A percentile compares a stretch with the other conserved stretches of the same genome.
These are phyloP conservation scores for Serendipita sp. DNA, from an alignment of 768 basidiomycete species.

Conservation along the genomic window DNA sequence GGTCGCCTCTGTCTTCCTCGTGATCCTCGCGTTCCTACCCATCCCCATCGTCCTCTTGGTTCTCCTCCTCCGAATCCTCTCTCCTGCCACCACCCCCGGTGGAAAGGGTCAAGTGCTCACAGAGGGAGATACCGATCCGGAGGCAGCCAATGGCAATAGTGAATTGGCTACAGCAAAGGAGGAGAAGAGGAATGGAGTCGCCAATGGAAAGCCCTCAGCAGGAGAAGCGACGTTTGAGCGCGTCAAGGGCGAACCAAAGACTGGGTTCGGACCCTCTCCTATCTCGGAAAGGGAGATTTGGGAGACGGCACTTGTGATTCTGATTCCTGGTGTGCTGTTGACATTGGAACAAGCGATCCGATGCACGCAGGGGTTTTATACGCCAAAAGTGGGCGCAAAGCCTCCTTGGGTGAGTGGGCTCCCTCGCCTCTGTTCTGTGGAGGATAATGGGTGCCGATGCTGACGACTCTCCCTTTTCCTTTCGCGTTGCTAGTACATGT, in stretches of 20 bases:
- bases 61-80: background rate
- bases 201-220: no score
- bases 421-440: no score
- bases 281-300: background rate
- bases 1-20: background rate
- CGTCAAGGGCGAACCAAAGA: background rate
- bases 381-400: background rate
- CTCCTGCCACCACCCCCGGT: background rate
- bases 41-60: slow-evolving; percentile 3
- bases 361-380: background rate
- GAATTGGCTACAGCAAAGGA: background rate
- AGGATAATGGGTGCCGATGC: no score
- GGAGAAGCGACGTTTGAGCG: background rate
- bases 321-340: slow-evolving; percentile 4
- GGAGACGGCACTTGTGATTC: background rate
- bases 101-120: background rate
- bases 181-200: background rate
- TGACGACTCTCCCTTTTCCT: no score
- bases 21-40: background rate
- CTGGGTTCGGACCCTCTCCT: background rate
- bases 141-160: background rate
- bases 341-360: background rate
- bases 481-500: background rate
- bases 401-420: slow-evolving; percentile 3
- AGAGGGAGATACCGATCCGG: background rate